Percentiles rank a stretch among this genome's conserved stretches.
Conservation (phyloP, 352 stramenopile genomes). For the Globisporangium mamillatum region DNA sequence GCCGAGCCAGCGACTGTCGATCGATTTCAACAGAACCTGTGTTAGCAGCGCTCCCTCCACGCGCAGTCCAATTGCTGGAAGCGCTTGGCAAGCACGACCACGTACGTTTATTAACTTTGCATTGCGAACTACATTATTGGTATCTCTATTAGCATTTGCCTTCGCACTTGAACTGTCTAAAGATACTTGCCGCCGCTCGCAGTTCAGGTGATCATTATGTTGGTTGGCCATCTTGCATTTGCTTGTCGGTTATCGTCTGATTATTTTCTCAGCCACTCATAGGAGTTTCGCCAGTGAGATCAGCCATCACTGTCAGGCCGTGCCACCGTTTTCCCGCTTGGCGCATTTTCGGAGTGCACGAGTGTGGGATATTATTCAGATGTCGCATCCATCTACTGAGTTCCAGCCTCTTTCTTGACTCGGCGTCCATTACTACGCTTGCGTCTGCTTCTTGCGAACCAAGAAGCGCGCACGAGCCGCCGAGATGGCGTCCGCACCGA, state of each 20-base stretch:
- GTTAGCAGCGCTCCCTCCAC: neutral
- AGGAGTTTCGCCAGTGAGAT: neutral
- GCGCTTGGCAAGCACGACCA: too few relatives aligned
- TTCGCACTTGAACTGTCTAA: neutral
- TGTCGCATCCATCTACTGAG: constrained; percentile 3
- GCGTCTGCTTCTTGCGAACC: constrained; percentile 25
- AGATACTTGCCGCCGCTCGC: neutral
- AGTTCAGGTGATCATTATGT: neutral
- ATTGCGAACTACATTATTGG: neutral
- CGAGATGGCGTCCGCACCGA: constrained; percentile 31
- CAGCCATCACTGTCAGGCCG: neutral
- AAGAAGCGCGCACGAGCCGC: constrained; percentile 46
- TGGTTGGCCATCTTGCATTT: neutral
- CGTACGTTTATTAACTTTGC: neutral
- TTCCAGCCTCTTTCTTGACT: too few relatives aligned
- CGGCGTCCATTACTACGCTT: neutral
- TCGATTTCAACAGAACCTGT: neutral
- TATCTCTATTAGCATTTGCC: neutral
- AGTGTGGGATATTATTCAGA: neutral
- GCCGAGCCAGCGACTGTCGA: neutral
- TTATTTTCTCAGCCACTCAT: neutral
- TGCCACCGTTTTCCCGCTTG: neutral
- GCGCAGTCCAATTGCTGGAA: neutral
- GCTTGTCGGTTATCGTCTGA: neutral
- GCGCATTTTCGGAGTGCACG: neutral